phyloP scores from a whole-genome alignment of 1,284 basidiomycete genomes.

The Malassezia equina region DNA sequence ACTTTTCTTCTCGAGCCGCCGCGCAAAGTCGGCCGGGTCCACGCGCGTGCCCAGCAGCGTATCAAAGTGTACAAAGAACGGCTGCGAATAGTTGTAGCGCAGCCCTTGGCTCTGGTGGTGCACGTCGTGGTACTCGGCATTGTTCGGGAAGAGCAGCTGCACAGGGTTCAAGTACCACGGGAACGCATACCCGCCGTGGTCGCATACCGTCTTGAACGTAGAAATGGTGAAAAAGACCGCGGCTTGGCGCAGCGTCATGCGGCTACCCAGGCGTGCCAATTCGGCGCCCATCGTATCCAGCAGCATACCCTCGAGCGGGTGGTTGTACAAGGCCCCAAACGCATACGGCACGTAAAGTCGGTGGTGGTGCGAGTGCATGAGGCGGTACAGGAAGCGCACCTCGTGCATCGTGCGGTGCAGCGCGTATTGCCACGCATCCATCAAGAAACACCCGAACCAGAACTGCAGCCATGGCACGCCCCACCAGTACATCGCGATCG shows the following conservation, averaged over 20 bases:
- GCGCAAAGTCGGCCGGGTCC: slow-evolving; percentile 49
- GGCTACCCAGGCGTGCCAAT: slow-evolving; percentile 62
- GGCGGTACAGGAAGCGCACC: slow-evolving; percentile 80
- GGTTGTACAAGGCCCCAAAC: slow-evolving; percentile 94
- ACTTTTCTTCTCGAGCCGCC: slow-evolving; percentile 25
- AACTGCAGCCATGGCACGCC: slow-evolving; percentile 68
- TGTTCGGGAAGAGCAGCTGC: slow-evolving; percentile 79
- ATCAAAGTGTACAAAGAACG: slow-evolving; percentile 58
- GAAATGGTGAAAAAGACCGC: slow-evolving; percentile 72
- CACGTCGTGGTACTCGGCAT: slow-evolving; percentile 95
- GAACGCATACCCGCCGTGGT: slow-evolving; percentile 85
- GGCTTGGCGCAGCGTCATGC: slow-evolving; percentile 67
- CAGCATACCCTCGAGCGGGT: slow-evolving; percentile 75
- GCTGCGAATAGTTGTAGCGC: slow-evolving; percentile 91
- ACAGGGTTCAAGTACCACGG: slow-evolving; percentile 67
- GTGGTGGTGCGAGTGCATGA: slow-evolving; percentile 90
- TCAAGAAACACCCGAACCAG: slow-evolving; percentile 71
- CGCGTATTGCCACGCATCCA: slow-evolving; percentile 98
- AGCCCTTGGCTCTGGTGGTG: slow-evolving; percentile 87
- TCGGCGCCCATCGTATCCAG: slow-evolving; percentile 76
- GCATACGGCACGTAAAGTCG: slow-evolving; percentile 93
- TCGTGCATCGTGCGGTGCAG: slow-evolving; percentile 83
- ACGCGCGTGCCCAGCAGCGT: slow-evolving; percentile 67
- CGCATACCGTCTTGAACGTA: slow-evolving; percentile 89
- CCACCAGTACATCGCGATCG: slow-evolving; percentile 87